Evolutionary conservation across 2,329 filamentous ascomycete species (phyloP), one percentile per base, ranked within the genome.

Genomic region (Paraphoma chrysanthemicola): DNA sequence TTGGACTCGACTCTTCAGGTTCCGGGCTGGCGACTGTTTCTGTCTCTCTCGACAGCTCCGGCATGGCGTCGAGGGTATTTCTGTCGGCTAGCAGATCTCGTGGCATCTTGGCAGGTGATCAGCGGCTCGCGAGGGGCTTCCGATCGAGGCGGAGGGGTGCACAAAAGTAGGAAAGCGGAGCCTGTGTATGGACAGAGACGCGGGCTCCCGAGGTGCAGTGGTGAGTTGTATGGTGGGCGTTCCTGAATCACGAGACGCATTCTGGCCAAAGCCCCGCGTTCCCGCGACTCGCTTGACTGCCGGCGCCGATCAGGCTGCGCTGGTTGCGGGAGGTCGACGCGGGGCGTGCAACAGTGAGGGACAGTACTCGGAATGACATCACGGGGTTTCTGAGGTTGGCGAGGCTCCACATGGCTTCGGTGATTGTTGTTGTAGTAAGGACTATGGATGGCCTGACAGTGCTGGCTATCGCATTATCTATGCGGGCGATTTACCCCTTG

Each of bases 51-150:
- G 74, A 72, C 56, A 80, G 68, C 30, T 73, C 64, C 23, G 77
- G 67, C 75, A 80, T 74, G 49, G 59, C 66, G 44, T 70, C 68
- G 36, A 78, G 62, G 44, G 74, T 70, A n/a, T 65, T 66, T 43
- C 67, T 68, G 49, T 77, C 75, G 43, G 76, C 70, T 48, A 76
- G 62, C 16, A 81, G 69, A 62, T 81, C 78, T 59, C 78, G 75
- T 45, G 79, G 80, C 78, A 81, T 81, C 48, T 60, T 65, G 63
- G 59, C 57, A 18, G 54, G 42, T 51, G 46, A 31, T 54, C 48
- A 51, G 43, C 44, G 38, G 53, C 17, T 41, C 31, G 54, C 46
- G 44, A 51, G 42, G 17, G 52, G 39, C 48, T 47, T 44, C 48
- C 16, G 36, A 51, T 41, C 17, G 43, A 51, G 48, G 39, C 44